phyloP scores from a whole-genome alignment of 2,329 filamentous ascomycete species.

The Trematosphaeria pertusa region DNA sequence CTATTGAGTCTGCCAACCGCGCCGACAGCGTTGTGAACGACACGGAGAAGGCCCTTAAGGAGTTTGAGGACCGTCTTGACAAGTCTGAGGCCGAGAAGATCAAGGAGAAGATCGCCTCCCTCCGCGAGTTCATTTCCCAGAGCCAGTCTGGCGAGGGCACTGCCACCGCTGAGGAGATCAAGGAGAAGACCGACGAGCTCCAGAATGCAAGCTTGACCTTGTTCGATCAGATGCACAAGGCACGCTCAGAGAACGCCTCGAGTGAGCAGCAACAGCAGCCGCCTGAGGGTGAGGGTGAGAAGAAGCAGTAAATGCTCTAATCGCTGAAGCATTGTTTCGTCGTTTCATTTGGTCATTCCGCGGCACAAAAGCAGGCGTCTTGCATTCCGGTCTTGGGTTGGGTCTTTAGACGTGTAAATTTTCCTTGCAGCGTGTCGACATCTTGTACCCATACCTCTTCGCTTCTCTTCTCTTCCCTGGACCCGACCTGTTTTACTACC shows the following conservation, averaged over 20 bases:
- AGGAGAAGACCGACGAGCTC: slow-evolving; percentile 98
- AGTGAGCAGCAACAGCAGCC: slow-evolving; percentile 53
- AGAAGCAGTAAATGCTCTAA: slow-evolving; percentile 66
- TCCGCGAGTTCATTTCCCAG: slow-evolving; percentile 91
- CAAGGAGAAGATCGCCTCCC: slow-evolving; percentile 86
- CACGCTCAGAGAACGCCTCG: slow-evolving; percentile 64
- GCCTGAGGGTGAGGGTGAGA: slow-evolving; percentile 68
- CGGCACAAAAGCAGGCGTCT: slow-evolving; percentile 47
- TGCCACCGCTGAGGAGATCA: slow-evolving; percentile 89
- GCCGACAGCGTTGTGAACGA: slow-evolving; percentile 96
- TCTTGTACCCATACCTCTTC: slow-evolving; percentile 45
- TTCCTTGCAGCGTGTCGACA: slow-evolving; percentile 31
- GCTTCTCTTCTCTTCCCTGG: slow-evolving; percentile 37
- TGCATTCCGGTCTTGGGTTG: slow-evolving; percentile 43
- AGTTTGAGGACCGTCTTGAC: slow-evolving; percentile 94
- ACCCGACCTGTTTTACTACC: slow-evolving; percentile 40
- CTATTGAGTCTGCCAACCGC: slow-evolving; percentile 96
- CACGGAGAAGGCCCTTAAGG: slow-evolving; percentile 97
- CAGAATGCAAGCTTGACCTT: slow-evolving; percentile 94
- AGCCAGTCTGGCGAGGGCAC: slow-evolving; percentile 90
- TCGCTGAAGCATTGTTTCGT: slow-evolving; percentile 25
- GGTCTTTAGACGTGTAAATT: slow-evolving; percentile 45
- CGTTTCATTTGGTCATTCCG: slow-evolving; percentile 29
- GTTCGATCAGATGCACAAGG: slow-evolving; percentile 99
- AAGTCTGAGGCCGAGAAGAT: slow-evolving; percentile 94